These are phyloP conservation scores for Eimeria necatrix DNA, from an alignment of 169 alveolate species.

Conservation along the genomic window DNA sequence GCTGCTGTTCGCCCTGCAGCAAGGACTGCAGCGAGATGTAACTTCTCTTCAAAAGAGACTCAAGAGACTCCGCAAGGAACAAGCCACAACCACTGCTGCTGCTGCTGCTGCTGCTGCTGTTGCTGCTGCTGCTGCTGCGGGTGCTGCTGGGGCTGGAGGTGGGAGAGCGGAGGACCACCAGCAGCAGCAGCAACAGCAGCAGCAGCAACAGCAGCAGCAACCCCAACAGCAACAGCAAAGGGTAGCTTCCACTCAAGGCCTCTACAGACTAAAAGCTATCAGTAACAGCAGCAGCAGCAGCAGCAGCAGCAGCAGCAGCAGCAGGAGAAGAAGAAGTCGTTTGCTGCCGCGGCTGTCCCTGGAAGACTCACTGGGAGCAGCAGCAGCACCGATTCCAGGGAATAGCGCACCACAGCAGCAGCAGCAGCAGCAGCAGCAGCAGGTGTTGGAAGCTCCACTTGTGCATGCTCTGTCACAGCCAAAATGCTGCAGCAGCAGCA, in stretches of 20 bases:
- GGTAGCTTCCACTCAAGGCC: no score
- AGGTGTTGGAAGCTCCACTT: no score
- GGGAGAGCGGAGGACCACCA: neutral
- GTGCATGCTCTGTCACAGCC: no score
- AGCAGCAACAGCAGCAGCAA: neutral
- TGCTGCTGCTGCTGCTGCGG: neutral
- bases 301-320: no score
- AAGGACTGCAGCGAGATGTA: neutral
- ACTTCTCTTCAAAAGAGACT: slow-evolving; percentile 37
- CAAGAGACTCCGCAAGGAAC: neutral
- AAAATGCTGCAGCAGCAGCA: no score
- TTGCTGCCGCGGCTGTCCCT: no score
- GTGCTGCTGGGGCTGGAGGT: neutral
- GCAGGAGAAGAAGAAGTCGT: no score
- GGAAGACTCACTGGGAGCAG: neutral
- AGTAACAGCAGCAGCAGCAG: no score
- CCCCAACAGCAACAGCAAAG: neutral
- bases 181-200: slow-evolving; percentile 23
- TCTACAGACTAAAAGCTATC: no score
- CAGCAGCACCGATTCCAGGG: neutral
- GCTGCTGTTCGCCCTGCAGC: slow-evolving; percentile 45
- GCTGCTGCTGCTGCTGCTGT: neutral
- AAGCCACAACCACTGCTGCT: neutral
- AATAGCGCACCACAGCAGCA: neutral
- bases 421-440: no score